A percentile compares a stretch with the other conserved stretches of the same genome.
Conservation (phyloP, 306 rosid species). For the Geum urbanum region DNA sequence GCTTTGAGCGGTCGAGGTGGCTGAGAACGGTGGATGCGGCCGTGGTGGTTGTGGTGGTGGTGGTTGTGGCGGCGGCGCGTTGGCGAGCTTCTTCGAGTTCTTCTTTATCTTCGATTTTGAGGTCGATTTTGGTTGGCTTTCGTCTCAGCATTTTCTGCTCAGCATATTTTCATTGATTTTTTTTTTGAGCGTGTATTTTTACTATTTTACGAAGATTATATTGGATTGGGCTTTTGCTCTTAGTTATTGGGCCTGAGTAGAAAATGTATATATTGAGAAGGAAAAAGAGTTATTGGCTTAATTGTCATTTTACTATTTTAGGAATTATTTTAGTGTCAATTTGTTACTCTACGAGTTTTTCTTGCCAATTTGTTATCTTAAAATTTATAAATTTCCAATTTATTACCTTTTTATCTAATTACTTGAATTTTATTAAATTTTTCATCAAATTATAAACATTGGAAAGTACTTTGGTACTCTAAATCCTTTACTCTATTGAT, state of each 20-base stretch:
- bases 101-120: constrained; percentile 72
- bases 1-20: constrained; percentile 49
- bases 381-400: too few species aligned
- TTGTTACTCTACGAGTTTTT: too few species aligned
- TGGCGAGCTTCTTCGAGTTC: constrained; percentile 81
- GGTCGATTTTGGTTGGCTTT: constrained; percentile 61
- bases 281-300: too few species aligned
- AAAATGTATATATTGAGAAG: too few species aligned
- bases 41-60: constrained; percentile 28
- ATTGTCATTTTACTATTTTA: too few species aligned
- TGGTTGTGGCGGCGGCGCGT: constrained; percentile 33
- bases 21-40: constrained; percentile 46
- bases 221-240: neutral
- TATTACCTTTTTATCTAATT: too few species aligned
- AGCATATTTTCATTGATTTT: neutral
- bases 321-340: too few species aligned
- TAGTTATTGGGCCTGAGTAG: neutral
- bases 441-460: too few species aligned
- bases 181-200: neutral
- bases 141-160: constrained; percentile 56
- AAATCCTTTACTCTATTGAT: too few species aligned
- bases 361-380: too few species aligned
- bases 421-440: too few species aligned
- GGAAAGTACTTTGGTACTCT: too few species aligned
- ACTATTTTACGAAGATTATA: neutral